A percentile compares a stretch with the other conserved stretches of the same genome.
Conservation (phyloP, 1,284 basidiomycete species). For the Trichosporon coremiiforme region DNA sequence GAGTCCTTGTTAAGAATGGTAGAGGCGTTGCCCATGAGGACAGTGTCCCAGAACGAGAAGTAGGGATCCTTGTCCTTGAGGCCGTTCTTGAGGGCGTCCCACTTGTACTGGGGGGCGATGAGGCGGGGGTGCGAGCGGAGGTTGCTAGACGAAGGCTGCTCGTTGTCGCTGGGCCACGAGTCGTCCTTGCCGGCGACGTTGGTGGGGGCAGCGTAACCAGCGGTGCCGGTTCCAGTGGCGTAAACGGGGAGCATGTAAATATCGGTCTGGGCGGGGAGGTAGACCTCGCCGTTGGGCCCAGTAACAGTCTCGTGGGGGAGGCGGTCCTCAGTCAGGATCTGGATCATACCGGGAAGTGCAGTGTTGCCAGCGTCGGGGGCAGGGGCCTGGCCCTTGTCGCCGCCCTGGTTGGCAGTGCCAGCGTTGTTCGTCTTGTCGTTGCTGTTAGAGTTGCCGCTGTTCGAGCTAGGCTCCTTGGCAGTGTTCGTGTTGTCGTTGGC, state of each 20-base stretch:
- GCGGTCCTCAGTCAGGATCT: neutral
- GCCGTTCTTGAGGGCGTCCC: slow-evolving; percentile 71
- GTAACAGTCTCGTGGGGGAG: slow-evolving; percentile 43
- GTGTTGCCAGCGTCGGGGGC: slow-evolving; percentile 37
- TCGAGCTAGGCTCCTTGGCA: neutral
- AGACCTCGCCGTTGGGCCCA: slow-evolving; percentile 48
- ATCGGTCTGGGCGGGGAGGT: slow-evolving; percentile 63
- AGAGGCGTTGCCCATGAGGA: slow-evolving; percentile 89
- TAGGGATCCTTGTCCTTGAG: slow-evolving; percentile 85
- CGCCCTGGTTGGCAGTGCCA: slow-evolving; percentile 52
- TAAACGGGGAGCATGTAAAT: slow-evolving; percentile 82
- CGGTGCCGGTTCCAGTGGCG: slow-evolving; percentile 78
- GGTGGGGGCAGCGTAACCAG: slow-evolving; percentile 74
- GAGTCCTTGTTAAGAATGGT: slow-evolving; percentile 65
- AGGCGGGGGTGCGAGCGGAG: slow-evolving; percentile 81
- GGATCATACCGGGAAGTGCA: slow-evolving; percentile 36
- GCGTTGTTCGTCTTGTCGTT: slow-evolving; percentile 6
- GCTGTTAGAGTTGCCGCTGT: neutral
- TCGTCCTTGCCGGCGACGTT: slow-evolving; percentile 62
- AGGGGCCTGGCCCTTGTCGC: neutral
- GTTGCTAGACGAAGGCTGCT: slow-evolving; percentile 65
- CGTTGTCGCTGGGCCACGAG: slow-evolving; percentile 76
- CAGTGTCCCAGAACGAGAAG: slow-evolving; percentile 82
- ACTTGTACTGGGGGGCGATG: slow-evolving; percentile 88
- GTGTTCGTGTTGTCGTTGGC: slow-evolving; percentile 53